Conservation (phyloP, 495 filamentous ascomycete genomes). For the Cenococcum geophilum region DNA sequence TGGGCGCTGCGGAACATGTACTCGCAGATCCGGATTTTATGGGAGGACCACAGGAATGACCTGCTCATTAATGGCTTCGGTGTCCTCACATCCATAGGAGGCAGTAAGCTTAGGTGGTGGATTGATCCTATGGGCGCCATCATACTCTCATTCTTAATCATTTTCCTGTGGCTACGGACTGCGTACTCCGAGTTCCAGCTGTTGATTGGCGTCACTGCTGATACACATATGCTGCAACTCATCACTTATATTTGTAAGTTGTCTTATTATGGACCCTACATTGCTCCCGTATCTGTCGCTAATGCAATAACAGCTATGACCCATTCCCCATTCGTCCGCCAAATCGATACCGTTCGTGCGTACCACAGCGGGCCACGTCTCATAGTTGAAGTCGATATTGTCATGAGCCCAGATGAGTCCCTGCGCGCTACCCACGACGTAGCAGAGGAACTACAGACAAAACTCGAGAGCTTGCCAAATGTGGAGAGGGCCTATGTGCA, state of each 20-base stretch:
- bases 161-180: slow-evolving; percentile 71
- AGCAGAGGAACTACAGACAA: slow-evolving; percentile 89
- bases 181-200: slow-evolving; percentile 87
- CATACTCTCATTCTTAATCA: slow-evolving; percentile 69
- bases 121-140: slow-evolving; percentile 92
- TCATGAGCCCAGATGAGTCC: slow-evolving; percentile 37
- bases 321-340: slow-evolving; percentile 70
- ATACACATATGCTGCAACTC: slow-evolving; percentile 79
- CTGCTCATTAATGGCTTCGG: slow-evolving; percentile 62
- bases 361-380: slow-evolving; percentile 88
- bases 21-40: slow-evolving; percentile 85
- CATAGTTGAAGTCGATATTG: slow-evolving; percentile 50
- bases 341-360: slow-evolving; percentile 89
- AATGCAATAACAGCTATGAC: slow-evolving; percentile 57
- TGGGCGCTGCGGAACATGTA: slow-evolving; percentile 85
- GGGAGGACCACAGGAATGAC: slow-evolving; percentile 50
- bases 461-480: slow-evolving; percentile 85
- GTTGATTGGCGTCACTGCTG: slow-evolving; percentile 80
- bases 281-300: background rate
- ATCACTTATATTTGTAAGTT: slow-evolving; percentile 87
- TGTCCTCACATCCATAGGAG: slow-evolving; percentile 80
- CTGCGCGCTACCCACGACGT: slow-evolving; percentile 82
- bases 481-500: slow-evolving; percentile 95
- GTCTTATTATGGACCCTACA: background rate
- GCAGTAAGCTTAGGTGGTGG: slow-evolving; percentile 86